These are phyloP conservation scores for Clitopilus hobsonii DNA, from an alignment of 768 basidiomycete species.

Conservation along the genomic window DNA sequence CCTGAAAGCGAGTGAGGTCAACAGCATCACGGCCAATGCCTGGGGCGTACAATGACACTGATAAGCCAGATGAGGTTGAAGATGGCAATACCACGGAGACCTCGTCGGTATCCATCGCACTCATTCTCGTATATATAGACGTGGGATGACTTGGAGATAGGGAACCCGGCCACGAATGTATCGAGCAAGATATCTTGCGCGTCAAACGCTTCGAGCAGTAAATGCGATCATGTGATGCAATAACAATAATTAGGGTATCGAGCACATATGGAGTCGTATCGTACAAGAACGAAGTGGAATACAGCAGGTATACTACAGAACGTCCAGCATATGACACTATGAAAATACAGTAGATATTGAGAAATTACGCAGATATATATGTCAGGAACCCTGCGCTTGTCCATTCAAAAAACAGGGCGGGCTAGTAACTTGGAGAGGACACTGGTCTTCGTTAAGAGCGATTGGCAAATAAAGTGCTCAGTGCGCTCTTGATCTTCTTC, in stretches of 20 bases:
- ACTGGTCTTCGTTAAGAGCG: neutral
- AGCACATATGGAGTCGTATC: too few species aligned
- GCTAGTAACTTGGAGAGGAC: too few species aligned
- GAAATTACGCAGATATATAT: neutral
- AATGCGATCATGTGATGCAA: neutral
- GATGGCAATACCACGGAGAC: slow-evolving; percentile 70
- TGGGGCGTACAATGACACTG: slow-evolving; percentile 61
- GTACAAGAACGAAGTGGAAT: too few species aligned
- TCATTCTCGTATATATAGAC: slow-evolving; percentile 22
- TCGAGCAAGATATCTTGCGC: neutral
- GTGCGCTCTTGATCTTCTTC: slow-evolving; percentile 12
- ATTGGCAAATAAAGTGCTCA: neutral
- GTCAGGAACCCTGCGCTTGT: too few species aligned
- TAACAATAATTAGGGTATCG: neutral
- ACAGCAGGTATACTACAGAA: too few species aligned
- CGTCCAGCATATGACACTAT: too few species aligned
- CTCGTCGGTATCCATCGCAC: slow-evolving; percentile 78
- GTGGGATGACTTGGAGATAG: too few species aligned
- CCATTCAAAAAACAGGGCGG: too few species aligned
- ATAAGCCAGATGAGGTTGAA: slow-evolving; percentile 67
- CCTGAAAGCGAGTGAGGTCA: slow-evolving; percentile 37
- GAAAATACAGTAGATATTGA: neutral
- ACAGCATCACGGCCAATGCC: slow-evolving; percentile 1
- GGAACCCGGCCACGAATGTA: too few species aligned
- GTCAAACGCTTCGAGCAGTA: neutral